These are phyloP conservation scores for Fusarium vanettenii DNA, from an alignment of 2,329 filamentous ascomycete genomes.

Conservation along the genomic window DNA sequence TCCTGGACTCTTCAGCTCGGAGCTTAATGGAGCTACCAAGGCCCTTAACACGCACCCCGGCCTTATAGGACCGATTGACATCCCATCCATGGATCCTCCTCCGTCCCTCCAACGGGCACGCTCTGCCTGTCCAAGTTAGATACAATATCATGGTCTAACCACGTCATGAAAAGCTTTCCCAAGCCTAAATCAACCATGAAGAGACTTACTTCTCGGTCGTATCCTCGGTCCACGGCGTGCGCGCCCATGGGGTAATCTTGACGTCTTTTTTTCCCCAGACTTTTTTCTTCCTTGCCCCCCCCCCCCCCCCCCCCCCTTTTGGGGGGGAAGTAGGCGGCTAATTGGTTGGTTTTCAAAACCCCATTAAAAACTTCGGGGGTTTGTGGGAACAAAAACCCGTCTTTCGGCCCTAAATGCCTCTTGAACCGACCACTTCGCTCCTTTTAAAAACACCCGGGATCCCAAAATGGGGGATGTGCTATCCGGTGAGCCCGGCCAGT, in stretches of 20 bases:
- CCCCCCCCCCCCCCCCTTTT: neutral
- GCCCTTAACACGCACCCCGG: slow-evolving; percentile 11
- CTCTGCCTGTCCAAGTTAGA: neutral
- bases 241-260: slow-evolving; percentile 8
- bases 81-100: slow-evolving; percentile 11
- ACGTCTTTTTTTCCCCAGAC: slow-evolving; percentile 19
- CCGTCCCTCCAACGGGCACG: neutral
- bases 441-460: slow-evolving; percentile 15
- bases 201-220: neutral
- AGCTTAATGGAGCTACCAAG: slow-evolving; percentile 18
- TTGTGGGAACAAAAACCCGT: slow-evolving; percentile 16
- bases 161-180: slow-evolving; percentile 6
- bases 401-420: slow-evolving; percentile 20
- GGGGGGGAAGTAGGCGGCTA: neutral
- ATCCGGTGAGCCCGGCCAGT: slow-evolving; percentile 26
- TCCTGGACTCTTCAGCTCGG: neutral
- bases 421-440: slow-evolving; percentile 1
- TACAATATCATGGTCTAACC: slow-evolving; percentile 1
- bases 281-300: neutral
- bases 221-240: slow-evolving; percentile 1
- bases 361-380: slow-evolving; percentile 9
- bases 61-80: slow-evolving; percentile 30
- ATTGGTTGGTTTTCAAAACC: neutral
- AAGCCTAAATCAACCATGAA: slow-evolving; percentile 4
- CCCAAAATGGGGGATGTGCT: slow-evolving; percentile 27